These are phyloP conservation scores for Pseudozyma hubeiensis DNA, from an alignment of 1,284 basidiomycete species.

Conservation along the genomic window DNA sequence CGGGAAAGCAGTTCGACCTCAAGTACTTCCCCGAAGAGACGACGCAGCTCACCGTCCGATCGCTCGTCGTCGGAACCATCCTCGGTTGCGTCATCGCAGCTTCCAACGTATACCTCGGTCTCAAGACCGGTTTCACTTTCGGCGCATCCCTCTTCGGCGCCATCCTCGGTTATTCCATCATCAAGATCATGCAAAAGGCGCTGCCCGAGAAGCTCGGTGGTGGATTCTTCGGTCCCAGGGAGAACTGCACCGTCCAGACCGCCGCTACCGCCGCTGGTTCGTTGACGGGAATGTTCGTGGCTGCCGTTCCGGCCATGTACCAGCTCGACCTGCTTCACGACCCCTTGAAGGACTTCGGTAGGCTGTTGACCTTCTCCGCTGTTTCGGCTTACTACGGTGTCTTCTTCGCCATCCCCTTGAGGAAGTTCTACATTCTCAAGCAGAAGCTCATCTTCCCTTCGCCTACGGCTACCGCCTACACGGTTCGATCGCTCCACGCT, in stretches of 20 bases:
- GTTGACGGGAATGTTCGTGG: conserved; percentile 75
- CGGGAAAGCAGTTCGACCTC: conserved; percentile 49
- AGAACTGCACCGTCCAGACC: conserved; percentile 72
- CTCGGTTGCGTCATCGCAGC: conserved; percentile 76
- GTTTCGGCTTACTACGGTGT: conserved; percentile 77
- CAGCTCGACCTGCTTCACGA: conserved; percentile 68
- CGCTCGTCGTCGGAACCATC: conserved; percentile 75
- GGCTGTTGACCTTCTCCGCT: conserved; percentile 73
- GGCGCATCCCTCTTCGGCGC: conserved; percentile 76
- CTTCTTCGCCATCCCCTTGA: conserved; percentile 77
- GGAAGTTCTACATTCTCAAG: conserved; percentile 77
- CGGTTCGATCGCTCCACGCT: conserved; percentile 76
- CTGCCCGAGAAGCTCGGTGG: conserved; percentile 73
- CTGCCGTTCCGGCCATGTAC: conserved; percentile 78
- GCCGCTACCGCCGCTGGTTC: conserved; percentile 59
- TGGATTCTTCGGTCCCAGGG: conserved; percentile 77
- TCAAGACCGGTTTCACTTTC: conserved; percentile 77
- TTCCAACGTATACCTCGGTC: conserved; percentile 77
- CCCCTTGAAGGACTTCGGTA: conserved; percentile 55
- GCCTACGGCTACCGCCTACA: conserved; percentile 78
- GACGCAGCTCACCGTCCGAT: conserved; percentile 68
- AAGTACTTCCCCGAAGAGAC: conserved; percentile 51
- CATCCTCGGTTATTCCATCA: conserved; percentile 77
- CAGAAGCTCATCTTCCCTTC: conserved; percentile 79
- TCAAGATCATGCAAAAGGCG: conserved; percentile 74